Conservation (phyloP, 2,329 filamentous ascomycete genomes). For the Aspergillus awamori region DNA sequence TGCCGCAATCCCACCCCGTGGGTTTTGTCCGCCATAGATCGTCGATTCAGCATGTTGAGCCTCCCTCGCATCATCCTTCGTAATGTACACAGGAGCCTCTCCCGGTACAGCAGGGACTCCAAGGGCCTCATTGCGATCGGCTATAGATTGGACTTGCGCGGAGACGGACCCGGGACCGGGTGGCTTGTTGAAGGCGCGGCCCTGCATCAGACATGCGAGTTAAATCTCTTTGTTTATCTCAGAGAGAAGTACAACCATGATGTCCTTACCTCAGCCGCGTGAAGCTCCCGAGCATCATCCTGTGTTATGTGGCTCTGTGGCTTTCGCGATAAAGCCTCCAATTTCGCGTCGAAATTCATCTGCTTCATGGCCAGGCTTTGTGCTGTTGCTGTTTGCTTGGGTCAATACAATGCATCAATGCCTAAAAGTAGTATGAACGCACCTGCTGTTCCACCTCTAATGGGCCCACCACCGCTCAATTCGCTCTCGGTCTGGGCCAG, state of each 20-base stretch:
- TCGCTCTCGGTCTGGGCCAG: constrained; percentile 38
- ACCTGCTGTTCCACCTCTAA: constrained; percentile 39
- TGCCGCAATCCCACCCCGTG: constrained; percentile 35
- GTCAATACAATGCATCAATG: background rate
- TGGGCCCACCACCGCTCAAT: constrained; percentile 34
- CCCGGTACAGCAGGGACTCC: constrained; percentile 28
- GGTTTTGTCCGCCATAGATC: constrained; percentile 36
- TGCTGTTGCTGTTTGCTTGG: constrained; percentile 30
- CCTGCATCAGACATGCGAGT: constrained; percentile 21
- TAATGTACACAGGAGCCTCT: constrained; percentile 31
- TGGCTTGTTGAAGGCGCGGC: constrained; percentile 37
- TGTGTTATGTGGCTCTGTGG: constrained; percentile 37
- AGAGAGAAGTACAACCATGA: too few species aligned
- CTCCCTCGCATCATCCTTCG: constrained; percentile 37
- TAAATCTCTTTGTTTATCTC: too few species aligned
- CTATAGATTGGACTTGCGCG: constrained; percentile 37
- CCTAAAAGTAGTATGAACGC: background rate
- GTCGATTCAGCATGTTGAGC: constrained; percentile 28
- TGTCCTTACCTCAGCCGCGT: constrained; percentile 33
- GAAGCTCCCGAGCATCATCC: constrained; percentile 36
- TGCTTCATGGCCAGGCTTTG: constrained; percentile 38
- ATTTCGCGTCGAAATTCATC: constrained; percentile 38
- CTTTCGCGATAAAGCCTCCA: constrained; percentile 36
- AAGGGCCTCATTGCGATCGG: constrained; percentile 36
- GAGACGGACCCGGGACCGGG: constrained; percentile 35